Evolutionary conservation across 305 asterid genomes (phyloP).

Genomic region (Fraxinus sp.): DNA sequence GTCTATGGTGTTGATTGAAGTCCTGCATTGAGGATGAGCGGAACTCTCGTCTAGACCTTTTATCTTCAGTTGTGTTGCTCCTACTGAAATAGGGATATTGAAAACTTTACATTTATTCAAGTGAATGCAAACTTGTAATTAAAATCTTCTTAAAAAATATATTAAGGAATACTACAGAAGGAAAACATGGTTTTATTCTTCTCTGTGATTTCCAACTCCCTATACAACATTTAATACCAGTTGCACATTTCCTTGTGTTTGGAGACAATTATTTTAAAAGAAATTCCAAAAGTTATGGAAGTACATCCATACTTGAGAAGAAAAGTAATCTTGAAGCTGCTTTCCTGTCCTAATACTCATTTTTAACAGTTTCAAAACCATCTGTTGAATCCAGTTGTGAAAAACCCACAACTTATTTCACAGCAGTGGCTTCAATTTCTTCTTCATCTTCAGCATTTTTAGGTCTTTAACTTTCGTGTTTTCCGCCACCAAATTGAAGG

Average conservation of each 20-base stretch:
- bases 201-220: not conserved
- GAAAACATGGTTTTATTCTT: not conserved
- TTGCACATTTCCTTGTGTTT: not conserved
- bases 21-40: not conserved
- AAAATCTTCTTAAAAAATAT: too few species aligned
- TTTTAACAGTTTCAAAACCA: not conserved
- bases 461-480: conserved; percentile 8
- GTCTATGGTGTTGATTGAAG: not conserved
- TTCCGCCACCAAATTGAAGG: conserved; percentile 31
- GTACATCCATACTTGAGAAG: too few species aligned
- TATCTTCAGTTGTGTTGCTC: conserved; percentile 16
- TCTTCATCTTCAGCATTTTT: conserved; percentile 8
- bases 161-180: not conserved
- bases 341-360: not conserved
- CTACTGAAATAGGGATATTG: not conserved
- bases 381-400: not conserved
- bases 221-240: not conserved
- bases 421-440: conserved; percentile 4
- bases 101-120: not conserved
- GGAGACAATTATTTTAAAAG: not conserved
- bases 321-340: too few species aligned
- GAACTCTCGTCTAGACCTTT: not conserved
- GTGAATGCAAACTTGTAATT: not conserved
- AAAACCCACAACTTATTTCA: not conserved
- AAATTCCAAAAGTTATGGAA: not conserved